Conservation (phyloP, 2,329 filamentous ascomycete genomes). For the Colletotrichum sp. region DNA sequence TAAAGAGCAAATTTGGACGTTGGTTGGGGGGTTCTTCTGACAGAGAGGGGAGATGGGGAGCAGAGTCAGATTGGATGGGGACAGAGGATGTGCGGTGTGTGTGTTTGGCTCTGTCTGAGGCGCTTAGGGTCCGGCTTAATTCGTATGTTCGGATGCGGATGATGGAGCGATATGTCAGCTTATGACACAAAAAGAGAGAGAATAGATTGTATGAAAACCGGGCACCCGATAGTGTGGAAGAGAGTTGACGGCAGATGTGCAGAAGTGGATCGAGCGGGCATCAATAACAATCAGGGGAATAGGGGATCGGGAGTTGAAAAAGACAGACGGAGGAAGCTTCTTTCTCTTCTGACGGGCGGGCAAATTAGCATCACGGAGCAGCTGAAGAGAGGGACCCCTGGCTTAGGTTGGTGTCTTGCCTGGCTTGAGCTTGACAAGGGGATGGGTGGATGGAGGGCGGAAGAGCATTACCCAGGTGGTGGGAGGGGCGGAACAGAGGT, state of each 20-base stretch:
- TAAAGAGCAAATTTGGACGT: neutral
- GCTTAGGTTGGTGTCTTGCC: neutral
- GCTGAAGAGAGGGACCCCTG: neutral
- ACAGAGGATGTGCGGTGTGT: neutral
- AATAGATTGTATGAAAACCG: neutral
- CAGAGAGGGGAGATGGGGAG: neutral
- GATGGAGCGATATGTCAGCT: neutral
- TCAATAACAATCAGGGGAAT: neutral
- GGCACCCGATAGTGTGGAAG: neutral
- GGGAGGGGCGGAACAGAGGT: neutral
- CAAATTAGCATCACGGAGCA: neutral
- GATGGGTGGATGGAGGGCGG: neutral
- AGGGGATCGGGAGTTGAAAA: neutral
- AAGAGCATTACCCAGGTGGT: neutral
- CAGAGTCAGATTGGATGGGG: neutral
- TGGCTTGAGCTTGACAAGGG: neutral
- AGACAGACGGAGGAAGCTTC: neutral
- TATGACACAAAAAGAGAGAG: neutral
- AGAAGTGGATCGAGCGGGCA: constrained; percentile 2
- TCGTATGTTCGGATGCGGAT: neutral
- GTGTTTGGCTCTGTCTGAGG: neutral
- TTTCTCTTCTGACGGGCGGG: neutral
- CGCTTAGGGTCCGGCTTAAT: neutral
- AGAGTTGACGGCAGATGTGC: neutral
- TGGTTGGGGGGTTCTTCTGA: neutral